A percentile compares a stretch with the other conserved stretches of the same genome.
These are phyloP conservation scores for Pseudocercospora crystallina DNA, from an alignment of 2,329 filamentous ascomycete genomes.

Conservation along the genomic window DNA sequence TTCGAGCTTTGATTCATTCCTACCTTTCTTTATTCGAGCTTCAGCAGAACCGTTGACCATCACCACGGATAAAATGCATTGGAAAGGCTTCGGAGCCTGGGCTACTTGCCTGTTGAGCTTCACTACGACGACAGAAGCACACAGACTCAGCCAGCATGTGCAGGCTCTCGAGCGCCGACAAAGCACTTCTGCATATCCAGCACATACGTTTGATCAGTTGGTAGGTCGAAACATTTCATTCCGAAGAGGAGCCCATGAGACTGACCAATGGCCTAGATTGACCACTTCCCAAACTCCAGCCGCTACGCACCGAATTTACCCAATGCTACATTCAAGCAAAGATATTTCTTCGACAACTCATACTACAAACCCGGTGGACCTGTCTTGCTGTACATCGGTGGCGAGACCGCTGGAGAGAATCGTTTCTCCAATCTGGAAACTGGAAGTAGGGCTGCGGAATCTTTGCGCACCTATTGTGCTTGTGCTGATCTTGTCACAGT, in stretches of 20 bases:
- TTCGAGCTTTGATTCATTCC: no score
- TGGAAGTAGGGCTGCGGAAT: conserved; percentile 48
- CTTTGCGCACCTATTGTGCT: background rate
- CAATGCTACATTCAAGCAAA: conserved; percentile 64
- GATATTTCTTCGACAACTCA: conserved; percentile 79
- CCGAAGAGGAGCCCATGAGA: background rate
- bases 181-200: background rate
- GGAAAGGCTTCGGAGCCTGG: no score
- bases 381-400: conserved; percentile 72
- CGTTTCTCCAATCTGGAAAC: conserved; percentile 71
- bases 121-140: background rate
- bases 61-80: no score
- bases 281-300: conserved; percentile 79
- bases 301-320: conserved; percentile 71
- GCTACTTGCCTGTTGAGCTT: no score
- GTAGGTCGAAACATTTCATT: background rate
- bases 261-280: conserved; percentile 46
- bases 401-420: conserved; percentile 64
- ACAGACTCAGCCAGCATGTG: background rate
- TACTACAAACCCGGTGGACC: conserved; percentile 76
- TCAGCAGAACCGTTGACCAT: no score
- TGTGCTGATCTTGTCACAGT: conserved; percentile 8
- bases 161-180: background rate
- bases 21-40: no score
- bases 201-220: conserved; percentile 8